Percentiles rank a stretch among this genome's conserved stretches.
Conservation (phyloP, 176 grass and related monocot genomes). For the Sorghum bicolor region DNA sequence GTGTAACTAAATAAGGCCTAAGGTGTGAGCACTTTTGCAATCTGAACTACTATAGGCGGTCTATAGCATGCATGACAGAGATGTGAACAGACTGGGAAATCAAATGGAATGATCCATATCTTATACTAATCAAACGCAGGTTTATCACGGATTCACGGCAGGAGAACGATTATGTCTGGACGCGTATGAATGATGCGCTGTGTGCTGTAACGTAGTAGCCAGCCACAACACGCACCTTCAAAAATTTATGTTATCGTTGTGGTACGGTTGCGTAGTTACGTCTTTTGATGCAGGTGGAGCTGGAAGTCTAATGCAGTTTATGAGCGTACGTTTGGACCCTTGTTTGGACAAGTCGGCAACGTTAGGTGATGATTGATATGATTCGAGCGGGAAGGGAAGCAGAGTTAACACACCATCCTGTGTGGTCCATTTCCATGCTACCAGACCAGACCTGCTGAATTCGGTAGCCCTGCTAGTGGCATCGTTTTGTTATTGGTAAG, state of each 20-base stretch:
- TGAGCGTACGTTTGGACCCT: not conserved
- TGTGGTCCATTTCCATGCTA: not conserved
- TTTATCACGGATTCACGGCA: not conserved
- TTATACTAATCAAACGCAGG: not conserved
- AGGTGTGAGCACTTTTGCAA: not conserved
- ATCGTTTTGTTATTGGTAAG: not conserved
- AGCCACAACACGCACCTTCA: not conserved
- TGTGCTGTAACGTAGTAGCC: not conserved
- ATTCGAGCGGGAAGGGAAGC: not conserved
- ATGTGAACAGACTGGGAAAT: not conserved
- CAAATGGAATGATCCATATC: not conserved
- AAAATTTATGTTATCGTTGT: conserved; percentile 18
- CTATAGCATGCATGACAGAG: not conserved
- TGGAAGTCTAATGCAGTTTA: not conserved
- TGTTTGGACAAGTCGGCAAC: not conserved
- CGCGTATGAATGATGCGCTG: not conserved
- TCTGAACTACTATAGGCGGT: not conserved
- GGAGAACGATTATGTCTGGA: not conserved
- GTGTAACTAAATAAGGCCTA: too few species aligned
- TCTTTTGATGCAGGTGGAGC: not conserved
- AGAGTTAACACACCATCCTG: not conserved
- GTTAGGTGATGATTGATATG: not conserved
- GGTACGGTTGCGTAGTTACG: not conserved
- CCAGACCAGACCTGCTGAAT: not conserved
- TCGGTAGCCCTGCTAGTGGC: not conserved